These are phyloP conservation scores for Meyerozyma athensensis DNA, from an alignment of 1,139 yeast species.

Conservation along the genomic window DNA sequence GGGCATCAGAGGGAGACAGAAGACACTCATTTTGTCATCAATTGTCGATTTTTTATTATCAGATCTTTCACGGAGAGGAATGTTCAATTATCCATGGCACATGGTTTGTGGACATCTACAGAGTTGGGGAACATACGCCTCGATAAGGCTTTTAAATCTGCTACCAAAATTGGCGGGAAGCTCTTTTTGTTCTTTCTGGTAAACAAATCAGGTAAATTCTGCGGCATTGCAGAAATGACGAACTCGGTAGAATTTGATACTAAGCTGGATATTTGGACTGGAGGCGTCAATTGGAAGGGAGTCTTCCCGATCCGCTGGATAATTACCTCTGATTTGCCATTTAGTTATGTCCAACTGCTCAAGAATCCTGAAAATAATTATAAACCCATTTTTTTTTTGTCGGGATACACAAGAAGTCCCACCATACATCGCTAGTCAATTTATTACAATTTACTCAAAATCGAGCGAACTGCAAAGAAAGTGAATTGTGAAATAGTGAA, in stretches of 20 bases:
- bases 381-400: slow-evolving; percentile 53
- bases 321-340: slow-evolving; percentile 46
- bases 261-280: slow-evolving; percentile 45
- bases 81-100: slow-evolving; percentile 43
- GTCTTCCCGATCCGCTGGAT: slow-evolving; percentile 53
- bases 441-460: slow-evolving; percentile 40
- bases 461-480: too few species aligned
- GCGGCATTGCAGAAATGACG: slow-evolving; percentile 60
- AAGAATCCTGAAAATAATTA: slow-evolving; percentile 41
- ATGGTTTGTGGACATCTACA: slow-evolving; percentile 58
- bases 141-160: slow-evolving; percentile 29
- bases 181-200: slow-evolving; percentile 54
- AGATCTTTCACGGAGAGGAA: slow-evolving; percentile 49
- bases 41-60: slow-evolving; percentile 49
- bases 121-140: slow-evolving; percentile 51
- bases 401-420: slow-evolving; percentile 57
- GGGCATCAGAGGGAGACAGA: too few species aligned
- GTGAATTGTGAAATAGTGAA: slow-evolving; percentile 3
- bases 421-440: slow-evolving; percentile 39
- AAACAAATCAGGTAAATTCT: slow-evolving; percentile 54
- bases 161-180: slow-evolving; percentile 18
- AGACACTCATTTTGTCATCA: not conserved
- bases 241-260: slow-evolving; percentile 30
- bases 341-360: slow-evolving; percentile 41
- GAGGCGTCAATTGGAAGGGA: slow-evolving; percentile 46